A percentile compares a stretch with the other conserved stretches of the same genome.
Conservation (phyloP, 495 filamentous ascomycete species). For the Penicillium paxilli region DNA sequence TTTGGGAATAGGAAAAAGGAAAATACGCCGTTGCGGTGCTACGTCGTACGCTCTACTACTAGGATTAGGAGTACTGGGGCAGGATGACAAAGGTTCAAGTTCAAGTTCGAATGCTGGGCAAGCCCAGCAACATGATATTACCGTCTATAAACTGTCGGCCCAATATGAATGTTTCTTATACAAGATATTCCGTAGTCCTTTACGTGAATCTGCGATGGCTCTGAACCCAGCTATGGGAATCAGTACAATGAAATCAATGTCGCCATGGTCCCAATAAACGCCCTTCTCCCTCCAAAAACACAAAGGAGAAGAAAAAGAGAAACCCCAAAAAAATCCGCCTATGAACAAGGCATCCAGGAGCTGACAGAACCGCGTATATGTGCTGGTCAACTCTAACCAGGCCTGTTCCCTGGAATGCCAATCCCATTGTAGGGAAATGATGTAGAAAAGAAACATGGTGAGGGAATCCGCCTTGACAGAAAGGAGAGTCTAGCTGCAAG, state of each 20-base stretch:
- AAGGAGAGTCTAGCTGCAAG: neutral
- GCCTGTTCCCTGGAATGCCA: conserved; percentile 4
- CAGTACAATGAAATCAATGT: conserved; percentile 14
- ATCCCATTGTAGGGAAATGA: neutral
- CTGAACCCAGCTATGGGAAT: neutral
- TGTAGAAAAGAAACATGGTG: conserved; percentile 3
- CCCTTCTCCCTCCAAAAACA: conserved; percentile 14
- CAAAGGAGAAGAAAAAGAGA: conserved; percentile 3
- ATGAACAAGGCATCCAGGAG: conserved; percentile 19
- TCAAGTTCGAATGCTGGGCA: neutral
- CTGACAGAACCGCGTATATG: conserved; percentile 15
- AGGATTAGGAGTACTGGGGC: too few relatives aligned
- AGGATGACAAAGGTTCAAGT: too few relatives aligned
- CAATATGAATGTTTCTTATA: conserved; percentile 25
- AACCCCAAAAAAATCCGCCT: too few relatives aligned
- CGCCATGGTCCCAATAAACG: conserved; percentile 14
- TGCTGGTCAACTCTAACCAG: conserved; percentile 10
- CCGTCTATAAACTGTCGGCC: conserved; percentile 17
- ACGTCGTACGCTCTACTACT: too few relatives aligned
- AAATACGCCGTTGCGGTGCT: too few relatives aligned
- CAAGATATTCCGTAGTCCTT: conserved; percentile 15
- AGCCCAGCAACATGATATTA: conserved; percentile 17
- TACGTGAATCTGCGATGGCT: conserved; percentile 3
- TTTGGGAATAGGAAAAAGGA: too few relatives aligned
- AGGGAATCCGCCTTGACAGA: neutral